Evolutionary conservation across 306 rosid species (phyloP).

Genomic region (Pueraria montana): DNA sequence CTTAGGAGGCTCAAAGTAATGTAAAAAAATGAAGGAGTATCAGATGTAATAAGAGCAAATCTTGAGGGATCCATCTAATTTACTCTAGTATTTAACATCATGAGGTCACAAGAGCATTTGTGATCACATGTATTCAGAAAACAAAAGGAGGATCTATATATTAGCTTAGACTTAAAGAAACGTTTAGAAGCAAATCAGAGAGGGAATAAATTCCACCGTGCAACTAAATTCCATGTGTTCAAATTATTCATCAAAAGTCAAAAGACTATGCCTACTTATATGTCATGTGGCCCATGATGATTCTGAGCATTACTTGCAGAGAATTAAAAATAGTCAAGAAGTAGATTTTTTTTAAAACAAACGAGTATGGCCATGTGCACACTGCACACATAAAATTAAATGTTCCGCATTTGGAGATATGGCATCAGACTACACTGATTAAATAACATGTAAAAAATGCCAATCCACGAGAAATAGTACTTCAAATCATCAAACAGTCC

Average conservation of each 20-base stretch:
- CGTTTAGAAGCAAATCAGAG: conserved; percentile 3
- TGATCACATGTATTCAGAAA: background rate
- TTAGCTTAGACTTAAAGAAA: conserved; percentile 20
- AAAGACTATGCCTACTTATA: conserved; percentile 24
- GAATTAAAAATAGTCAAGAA: conserved; percentile 27
- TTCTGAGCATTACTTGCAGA: conserved; percentile 5
- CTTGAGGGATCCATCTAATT: too few relatives aligned
- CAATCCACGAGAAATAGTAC: background rate
- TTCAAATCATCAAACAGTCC: conserved; percentile 18
- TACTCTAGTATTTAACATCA: too few relatives aligned
- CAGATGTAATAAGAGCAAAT: too few relatives aligned
- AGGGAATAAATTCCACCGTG: background rate
- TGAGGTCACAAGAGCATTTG: background rate
- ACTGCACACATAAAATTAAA: conserved; percentile 28
- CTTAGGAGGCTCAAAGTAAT: too few relatives aligned
- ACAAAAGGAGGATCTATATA: background rate
- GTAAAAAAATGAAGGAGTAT: too few relatives aligned
- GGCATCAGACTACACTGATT: conserved; percentile 4
- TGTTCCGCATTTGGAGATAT: conserved; percentile 9
- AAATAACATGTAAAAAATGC: conserved; percentile 39
- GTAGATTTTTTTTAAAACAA: background rate
- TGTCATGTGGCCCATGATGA: conserved; percentile 42
- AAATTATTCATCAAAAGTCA: conserved; percentile 41
- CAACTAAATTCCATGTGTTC: conserved; percentile 18
- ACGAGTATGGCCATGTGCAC: conserved; percentile 26